Evolutionary conservation across 2,329 filamentous ascomycete genomes (phyloP), one percentile per base, ranked within the genome.

Genomic region (Ceratocystis harringtonii): DNA sequence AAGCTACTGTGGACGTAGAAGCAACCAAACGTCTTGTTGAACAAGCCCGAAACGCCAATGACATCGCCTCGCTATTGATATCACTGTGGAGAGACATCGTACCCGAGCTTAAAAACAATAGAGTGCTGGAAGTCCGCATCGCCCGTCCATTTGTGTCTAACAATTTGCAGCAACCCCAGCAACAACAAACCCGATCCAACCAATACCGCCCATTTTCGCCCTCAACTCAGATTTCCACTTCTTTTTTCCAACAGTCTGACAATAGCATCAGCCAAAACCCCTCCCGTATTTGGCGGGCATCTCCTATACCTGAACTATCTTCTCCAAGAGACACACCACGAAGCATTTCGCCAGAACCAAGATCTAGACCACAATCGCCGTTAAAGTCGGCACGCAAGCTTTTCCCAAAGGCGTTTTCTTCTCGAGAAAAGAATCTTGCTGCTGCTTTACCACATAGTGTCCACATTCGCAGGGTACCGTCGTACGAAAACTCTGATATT

Each of bases 1-100:
- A 44, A 19, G 22, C 36, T 17, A 12, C 28, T 17, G 28, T 48
- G 30, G 61, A 62, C 17, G n/a, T 63, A 12, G 63, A 67, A 41
- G 63, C 66, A 55, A 67, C 66, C 4, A 62, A 44, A 12, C 22
- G 63, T 22, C 41, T 67, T 15, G 73, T 86, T 19, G 79, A 85
- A 74, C 86, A 83, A 69, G 76, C 85, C 25, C 76, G 78, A 57
- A 73, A 84, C 64, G 83, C 83, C 10, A 85, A 84, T 67, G 74
- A 75, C 41, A 80, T 88, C 36, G 76, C 83, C 0, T 83, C 86
- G 71, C 87, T 88, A 84, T 74, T 88, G 4, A 82, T 88, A 61
- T 75, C 79, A 1, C 79, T 86, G 68, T 88, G 85, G 86, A 76
- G 81, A 66, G 83, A 86, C n/a, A 65, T 67, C 32, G 63, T 61